Percentiles rank a stretch among this genome's conserved stretches.
phyloP scores from a whole-genome alignment of 2,329 filamentous ascomycete species.

The Colletotrichum camelliae region DNA sequence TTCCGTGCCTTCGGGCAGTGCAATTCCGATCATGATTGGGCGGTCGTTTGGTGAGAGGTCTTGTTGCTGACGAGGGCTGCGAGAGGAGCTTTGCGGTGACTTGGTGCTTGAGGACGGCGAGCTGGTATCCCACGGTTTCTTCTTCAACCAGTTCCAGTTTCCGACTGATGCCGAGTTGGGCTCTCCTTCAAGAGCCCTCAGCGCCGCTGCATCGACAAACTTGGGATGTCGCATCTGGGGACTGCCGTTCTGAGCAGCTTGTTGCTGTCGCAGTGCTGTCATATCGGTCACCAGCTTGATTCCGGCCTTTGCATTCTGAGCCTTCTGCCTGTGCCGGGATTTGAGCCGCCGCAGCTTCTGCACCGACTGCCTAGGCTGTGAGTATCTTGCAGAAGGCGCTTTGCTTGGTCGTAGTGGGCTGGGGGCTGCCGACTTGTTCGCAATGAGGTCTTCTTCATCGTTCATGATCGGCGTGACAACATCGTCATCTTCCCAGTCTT shows the following conservation, averaged over 20 bases:
- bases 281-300: conserved; percentile 76
- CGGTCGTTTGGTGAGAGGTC: conserved; percentile 72
- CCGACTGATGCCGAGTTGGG: conserved; percentile 59
- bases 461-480: conserved; percentile 44
- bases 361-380: conserved; percentile 36
- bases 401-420: conserved; percentile 14
- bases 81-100: conserved; percentile 27
- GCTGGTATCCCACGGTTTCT: conserved; percentile 35
- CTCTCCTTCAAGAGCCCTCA: conserved; percentile 64
- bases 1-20: conserved; percentile 59
- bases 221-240: conserved; percentile 39
- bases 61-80: conserved; percentile 30
- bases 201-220: conserved; percentile 64
- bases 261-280: conserved; percentile 53
- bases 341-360: conserved; percentile 53
- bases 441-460: conserved; percentile 38
- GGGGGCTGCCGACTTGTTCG: conserved; percentile 12
- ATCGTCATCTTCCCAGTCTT: conserved; percentile 59
- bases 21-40: conserved; percentile 77
- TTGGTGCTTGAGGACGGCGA: conserved; percentile 16
- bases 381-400: conserved; percentile 7
- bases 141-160: conserved; percentile 62
- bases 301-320: conserved; percentile 64
- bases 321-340: conserved; percentile 66
- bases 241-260: conserved; percentile 34